Evolutionary conservation across 139 green algal species (phyloP).

Genomic region (Micromonas pusilla): DNA sequence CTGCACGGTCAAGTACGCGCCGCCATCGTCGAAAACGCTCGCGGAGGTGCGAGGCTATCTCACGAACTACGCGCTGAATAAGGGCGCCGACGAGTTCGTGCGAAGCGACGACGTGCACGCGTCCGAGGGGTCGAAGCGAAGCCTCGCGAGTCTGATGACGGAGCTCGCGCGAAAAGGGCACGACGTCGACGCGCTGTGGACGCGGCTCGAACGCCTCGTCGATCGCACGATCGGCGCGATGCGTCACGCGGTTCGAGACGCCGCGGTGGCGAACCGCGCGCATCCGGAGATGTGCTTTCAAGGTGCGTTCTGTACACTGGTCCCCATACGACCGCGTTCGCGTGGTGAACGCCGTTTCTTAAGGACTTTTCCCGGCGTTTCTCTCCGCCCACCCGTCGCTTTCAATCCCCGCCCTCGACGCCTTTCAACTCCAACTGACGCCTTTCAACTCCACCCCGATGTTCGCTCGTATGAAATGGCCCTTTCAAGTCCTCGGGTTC

Average conservation of each 20-base stretch:
- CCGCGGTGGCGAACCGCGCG: not conserved
- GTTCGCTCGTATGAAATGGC: too few species aligned
- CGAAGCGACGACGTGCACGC: not conserved
- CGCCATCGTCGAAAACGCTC: not conserved
- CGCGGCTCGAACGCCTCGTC: not conserved
- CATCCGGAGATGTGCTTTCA: slow-evolving; percentile 20
- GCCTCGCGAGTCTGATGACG: not conserved
- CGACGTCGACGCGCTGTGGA: slow-evolving; percentile 15
- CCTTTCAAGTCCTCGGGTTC: slow-evolving; percentile 32
- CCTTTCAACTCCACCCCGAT: too few species aligned
- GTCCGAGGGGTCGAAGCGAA: slow-evolving; percentile 19
- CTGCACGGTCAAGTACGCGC: slow-evolving; percentile 23
- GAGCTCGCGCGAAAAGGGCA: not conserved
- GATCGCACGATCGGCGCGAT: slow-evolving; percentile 8
- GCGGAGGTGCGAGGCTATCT: slow-evolving; percentile 21
- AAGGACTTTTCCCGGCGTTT: too few species aligned
- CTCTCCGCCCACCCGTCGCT: too few species aligned
- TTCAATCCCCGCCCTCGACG: too few species aligned
- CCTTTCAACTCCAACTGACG: too few species aligned
- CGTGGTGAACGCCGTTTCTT: too few species aligned
- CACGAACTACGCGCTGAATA: slow-evolving; percentile 34
- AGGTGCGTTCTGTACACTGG: too few species aligned
- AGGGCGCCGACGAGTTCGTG: slow-evolving; percentile 12
- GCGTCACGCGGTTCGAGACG: not conserved
- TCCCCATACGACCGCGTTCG: too few species aligned